Evolutionary conservation across 2,329 filamentous ascomycete species (phyloP), one percentile per base, ranked within the genome.

Genomic region (Neofusicoccum sp.): DNA sequence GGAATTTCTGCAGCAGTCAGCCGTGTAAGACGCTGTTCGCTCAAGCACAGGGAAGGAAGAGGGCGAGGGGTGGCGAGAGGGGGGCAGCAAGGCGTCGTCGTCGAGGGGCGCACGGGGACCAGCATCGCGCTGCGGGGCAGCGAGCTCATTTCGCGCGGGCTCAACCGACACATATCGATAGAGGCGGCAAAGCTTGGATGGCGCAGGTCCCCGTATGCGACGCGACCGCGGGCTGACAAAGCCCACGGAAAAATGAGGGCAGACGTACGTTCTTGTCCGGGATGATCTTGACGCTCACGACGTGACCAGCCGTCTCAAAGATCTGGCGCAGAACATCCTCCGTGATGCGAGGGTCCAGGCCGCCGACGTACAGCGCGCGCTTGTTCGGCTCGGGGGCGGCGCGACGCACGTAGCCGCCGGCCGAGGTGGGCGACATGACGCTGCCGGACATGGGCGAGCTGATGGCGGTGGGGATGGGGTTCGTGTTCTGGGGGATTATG

Each of bases 211-310:
- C 54, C 54, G 31, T 45, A 58, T 58, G 54, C 54, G 54, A 58
- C 54, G 54, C 54, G 54, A 58, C 54, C 54, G 31, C 54, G 54
- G 45, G 54, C 54, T 45, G 54, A 58, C 41, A 58, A 58, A 58
- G 54, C 54, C 54, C 8, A 34, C 29, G 54, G 43, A 63, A 58
- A 56, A 56, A 49, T 34, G 37, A 43, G 52, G 67, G 66, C 60
- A 66, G 65, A 87, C 92, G 86, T 82, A 97, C 93, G 80, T 97
- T 99, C 85, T 99, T 99, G 84, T 99, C 95, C 59, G 95, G 95
- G 77, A 99, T 99, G 75, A 99, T 97, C 85, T 99, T 99, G 76
- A 99, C 95, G 74, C 92, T 97, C 80, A 97, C 90, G 68, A 99
- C 95, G 80, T 99, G 95, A 63, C 95, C 95, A 64, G 93, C 97